Evolutionary conservation across 306 rosid species (phyloP), one percentile per base, ranked within the genome.

Genomic region (Quercus variabilis): DNA sequence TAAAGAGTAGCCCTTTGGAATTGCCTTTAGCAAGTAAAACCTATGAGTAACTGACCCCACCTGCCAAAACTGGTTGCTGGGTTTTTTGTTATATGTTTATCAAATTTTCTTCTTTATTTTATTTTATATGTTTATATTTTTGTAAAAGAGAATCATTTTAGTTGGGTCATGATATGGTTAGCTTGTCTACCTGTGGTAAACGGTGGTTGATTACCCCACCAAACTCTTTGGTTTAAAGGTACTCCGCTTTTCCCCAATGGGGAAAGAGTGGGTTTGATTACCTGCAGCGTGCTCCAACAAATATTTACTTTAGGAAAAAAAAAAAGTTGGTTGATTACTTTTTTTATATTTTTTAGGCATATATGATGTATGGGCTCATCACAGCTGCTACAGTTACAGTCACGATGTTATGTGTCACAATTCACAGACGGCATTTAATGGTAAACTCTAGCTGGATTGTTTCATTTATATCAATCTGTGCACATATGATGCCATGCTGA

Each of bases 381-480:
- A 79, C 85, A 65, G 91, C 99, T 69, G 75, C 87, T 64, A 85
- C 90, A 43, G 91, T 90, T 31, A 90, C 93, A 38, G 90, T 83
- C 49, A 87, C 97, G 0, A 91, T 95, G 83, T 43, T 92, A 33
- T 95, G 99, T 19, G 99, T 95, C 73, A 88, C 92, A 19, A 79
- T 91, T 71, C 99, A 95, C n/a, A 84, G 98, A 79, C 97, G 99
- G 79, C 99, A 92, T 89, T 84, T 92, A 88, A 95, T 95, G 99
- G 99, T 95, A 90, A 85, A 59, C 49, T 14, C 1, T 72, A 5
- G 68, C 30, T 51, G 5, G 51, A 38, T 26, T 26, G 25, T 62
- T 79, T 74, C 75, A 7, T 13, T n/a, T 26, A 54, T 55, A 65
- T 12, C 41, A 77, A n/a, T 74, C 59, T 57, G 67, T 69, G 5